phyloP scores from a whole-genome alignment of 345 rosid genomes.

The Sisymbrium altissimum region DNA sequence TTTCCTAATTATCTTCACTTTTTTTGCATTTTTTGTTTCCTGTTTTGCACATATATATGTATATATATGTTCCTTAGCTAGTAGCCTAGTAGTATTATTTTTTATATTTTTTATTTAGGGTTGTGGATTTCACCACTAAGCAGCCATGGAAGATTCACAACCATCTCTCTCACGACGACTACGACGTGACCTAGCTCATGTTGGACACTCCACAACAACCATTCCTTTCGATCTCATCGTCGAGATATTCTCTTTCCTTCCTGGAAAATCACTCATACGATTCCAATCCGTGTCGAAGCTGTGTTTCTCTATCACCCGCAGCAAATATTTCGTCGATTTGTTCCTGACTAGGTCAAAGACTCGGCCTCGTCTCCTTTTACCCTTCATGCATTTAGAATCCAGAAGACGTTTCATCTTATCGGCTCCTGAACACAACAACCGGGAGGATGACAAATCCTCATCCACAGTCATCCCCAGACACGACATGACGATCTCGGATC shows the following conservation, averaged over 20 bases:
- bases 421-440: not conserved
- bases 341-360: not conserved
- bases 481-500: constrained; percentile 4
- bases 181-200: not conserved
- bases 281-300: not conserved
- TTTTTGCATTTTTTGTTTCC: not conserved
- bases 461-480: not conserved
- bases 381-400: not conserved
- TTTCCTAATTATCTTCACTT: not conserved
- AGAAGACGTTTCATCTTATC: not conserved
- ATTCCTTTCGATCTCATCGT: not conserved
- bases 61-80: no score
- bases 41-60: no score
- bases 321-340: not conserved
- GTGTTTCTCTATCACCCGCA: not conserved
- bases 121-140: not conserved
- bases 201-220: not conserved
- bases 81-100: no score
- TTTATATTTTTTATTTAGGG: no score
- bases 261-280: not conserved
- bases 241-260: not conserved
- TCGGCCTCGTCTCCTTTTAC: constrained; percentile 1
- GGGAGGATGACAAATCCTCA: not conserved
- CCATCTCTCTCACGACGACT: not conserved
- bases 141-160: not conserved